Evolutionary conservation across 352 stramenopile genomes (phyloP), one percentile per base, ranked within the genome.

Genomic region (Globisporangium carolinianum): DNA sequence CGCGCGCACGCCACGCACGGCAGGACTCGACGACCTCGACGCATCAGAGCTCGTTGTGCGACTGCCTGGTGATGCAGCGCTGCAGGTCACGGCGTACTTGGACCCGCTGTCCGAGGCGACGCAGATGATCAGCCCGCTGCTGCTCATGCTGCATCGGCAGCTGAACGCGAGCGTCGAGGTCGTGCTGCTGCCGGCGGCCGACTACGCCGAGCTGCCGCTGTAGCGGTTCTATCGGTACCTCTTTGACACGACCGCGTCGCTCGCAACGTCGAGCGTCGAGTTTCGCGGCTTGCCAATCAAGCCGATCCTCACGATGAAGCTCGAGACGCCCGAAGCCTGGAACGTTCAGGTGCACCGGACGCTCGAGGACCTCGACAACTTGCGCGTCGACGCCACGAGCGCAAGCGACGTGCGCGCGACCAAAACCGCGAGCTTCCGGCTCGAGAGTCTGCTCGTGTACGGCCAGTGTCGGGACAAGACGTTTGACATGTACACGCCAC

Each of bases 181-280:
- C 17, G 64, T 93, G 24, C 42, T 89, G 5, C 39, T 90, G 51
- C 95, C 72, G 35, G 65, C 61, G 0, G 71, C 71, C 10, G 80
- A 97, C 54, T 83, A 96, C 55, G 78, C 69, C 0, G 81, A 96
- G 55, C 86, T 97, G 32, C 95, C 95, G 14, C 65, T 98, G 5
- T 82, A 96, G 67, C 85, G 83, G 7, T 98, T 97, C 69, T 98
- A 98, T 62, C 82, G 90, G 18, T 98, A 97, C 57, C 62, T 92
- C 7, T 93, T 94, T 41, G 72, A 86, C 41, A 86, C 76, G 60
- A 83, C 76, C 60, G 32, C 55, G 9, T 75, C 72, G 14, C 60
- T 69, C 38, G 55, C 65, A 45, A 73, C 69, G 17, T 68, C 72
- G 18, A 81, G 57, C n/a, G 72, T 89, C 11, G 58, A 74, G 12